Evolutionary conservation across 192 early-diverging fungal genomes (phyloP).

Genomic region (Coemansia sp.): DNA sequence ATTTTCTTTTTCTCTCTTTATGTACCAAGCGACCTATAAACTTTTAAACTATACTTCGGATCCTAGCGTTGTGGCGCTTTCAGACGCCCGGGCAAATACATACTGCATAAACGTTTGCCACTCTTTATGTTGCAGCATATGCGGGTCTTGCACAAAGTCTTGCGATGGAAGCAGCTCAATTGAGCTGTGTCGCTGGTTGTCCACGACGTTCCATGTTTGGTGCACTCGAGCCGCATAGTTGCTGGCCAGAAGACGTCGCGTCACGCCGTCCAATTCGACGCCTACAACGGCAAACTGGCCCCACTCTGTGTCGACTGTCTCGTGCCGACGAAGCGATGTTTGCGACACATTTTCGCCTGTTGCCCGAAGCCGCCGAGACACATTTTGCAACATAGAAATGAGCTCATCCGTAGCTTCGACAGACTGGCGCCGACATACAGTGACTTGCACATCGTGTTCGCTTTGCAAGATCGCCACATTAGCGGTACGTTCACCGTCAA

Average conservation of each 20-base stretch:
- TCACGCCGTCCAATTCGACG: constrained; percentile 28
- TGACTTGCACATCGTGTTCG: constrained; percentile 28
- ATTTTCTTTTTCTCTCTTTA: not conserved
- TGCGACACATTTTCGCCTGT: not conserved
- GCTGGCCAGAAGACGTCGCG: not conserved
- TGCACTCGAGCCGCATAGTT: constrained; percentile 15
- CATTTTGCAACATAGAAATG: constrained; percentile 1
- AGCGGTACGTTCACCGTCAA: constrained; percentile 4
- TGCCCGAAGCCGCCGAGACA: constrained; percentile 13
- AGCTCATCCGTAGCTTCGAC: constrained; percentile 9
- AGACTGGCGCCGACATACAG: not conserved
- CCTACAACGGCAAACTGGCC: constrained; percentile 20
- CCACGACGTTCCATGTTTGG: constrained; percentile 41
- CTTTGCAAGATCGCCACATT: constrained; percentile 34
- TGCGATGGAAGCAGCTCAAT: constrained; percentile 26
- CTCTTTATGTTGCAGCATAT: not conserved
- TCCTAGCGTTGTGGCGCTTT: not conserved
- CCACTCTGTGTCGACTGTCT: constrained; percentile 6
- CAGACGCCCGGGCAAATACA: not conserved
- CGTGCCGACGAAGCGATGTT: constrained; percentile 19
- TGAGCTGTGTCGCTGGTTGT: constrained; percentile 31
- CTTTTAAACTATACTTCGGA: not conserved
- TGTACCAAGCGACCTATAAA: not conserved
- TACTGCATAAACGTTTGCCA: not conserved
- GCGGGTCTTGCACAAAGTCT: not conserved